phyloP scores from a whole-genome alignment of 1,139 yeast species.

The Suhomyces choctaworum region DNA sequence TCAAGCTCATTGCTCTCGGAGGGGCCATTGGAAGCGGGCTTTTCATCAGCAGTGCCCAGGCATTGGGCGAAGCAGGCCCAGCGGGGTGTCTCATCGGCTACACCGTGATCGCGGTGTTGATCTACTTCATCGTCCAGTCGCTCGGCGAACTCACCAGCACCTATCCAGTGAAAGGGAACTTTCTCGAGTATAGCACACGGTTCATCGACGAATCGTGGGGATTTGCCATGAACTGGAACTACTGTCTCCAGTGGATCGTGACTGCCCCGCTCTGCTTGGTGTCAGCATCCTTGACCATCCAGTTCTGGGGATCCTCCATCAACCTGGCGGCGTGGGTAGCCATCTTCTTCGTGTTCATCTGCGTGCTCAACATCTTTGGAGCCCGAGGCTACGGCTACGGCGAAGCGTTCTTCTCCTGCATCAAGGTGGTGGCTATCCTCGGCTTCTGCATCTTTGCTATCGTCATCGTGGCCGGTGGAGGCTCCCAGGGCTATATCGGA shows the following conservation, averaged over 20 bases:
- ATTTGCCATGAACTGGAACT: conserved; percentile 28
- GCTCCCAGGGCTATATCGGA: conserved; percentile 24
- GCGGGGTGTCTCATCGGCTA: conserved; percentile 26
- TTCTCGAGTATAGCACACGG: conserved; percentile 24
- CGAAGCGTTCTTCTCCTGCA: conserved; percentile 22
- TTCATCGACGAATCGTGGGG: conserved; percentile 28
- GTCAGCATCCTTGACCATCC: conserved; percentile 24
- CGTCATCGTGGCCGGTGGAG: conserved; percentile 21
- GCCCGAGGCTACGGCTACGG: conserved; percentile 22
- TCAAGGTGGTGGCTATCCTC: conserved; percentile 23
- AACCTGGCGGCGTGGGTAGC: conserved; percentile 26
- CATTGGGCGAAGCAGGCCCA: conserved; percentile 23
- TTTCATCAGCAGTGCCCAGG: conserved; percentile 31
- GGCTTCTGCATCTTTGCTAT: conserved; percentile 26
- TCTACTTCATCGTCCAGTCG: conserved; percentile 25
- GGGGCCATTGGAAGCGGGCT: conserved; percentile 46
- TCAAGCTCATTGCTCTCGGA: conserved; percentile 38
- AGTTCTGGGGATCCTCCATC: conserved; percentile 22
- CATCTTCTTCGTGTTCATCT: conserved; percentile 22
- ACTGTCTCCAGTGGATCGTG: conserved; percentile 26
- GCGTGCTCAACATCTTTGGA: conserved; percentile 22
- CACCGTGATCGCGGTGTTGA: conserved; percentile 21
- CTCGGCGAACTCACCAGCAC: conserved; percentile 23
- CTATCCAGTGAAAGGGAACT: conserved; percentile 25
- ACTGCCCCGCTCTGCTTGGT: conserved; percentile 26